Conservation (phyloP, 768 basidiomycete species). For the Erythrobasidium yunnanense region DNA sequence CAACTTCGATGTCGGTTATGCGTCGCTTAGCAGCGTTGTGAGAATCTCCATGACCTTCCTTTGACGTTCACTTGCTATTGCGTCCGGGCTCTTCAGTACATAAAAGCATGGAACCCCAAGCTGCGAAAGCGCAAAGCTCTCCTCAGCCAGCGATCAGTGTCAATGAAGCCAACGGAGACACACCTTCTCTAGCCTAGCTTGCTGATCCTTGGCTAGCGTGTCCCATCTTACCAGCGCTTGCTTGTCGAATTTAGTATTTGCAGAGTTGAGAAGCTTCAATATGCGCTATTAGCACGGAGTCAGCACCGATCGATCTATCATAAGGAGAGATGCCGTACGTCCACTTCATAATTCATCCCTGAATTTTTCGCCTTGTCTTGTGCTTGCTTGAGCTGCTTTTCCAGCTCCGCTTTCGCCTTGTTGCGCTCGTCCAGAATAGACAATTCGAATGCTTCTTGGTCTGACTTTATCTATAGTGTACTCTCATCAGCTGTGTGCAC, state of each 20-base stretch:
- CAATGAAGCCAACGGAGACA: not conserved
- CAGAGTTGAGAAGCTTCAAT: not conserved
- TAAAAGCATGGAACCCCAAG: conserved; percentile 24
- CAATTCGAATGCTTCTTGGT: conserved; percentile 19
- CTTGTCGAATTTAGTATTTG: conserved; percentile 1
- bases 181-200: conserved; percentile 2
- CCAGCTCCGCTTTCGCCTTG: conserved; percentile 5
- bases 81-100: conserved; percentile 2
- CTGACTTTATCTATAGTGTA: not conserved
- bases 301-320: not conserved
- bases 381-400: conserved; percentile 21
- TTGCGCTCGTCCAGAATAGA: conserved; percentile 16
- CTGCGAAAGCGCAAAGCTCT: no score
- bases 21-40: conserved; percentile 11
- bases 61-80: conserved; percentile 18
- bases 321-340: not conserved
- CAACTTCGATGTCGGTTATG: conserved; percentile 30
- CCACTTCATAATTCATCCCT: conserved; percentile 3
- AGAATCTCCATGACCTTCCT: conserved; percentile 19
- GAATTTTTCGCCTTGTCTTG: not conserved
- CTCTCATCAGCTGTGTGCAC: not conserved
- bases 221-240: conserved; percentile 12
- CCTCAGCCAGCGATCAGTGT: no score
- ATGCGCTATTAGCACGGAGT: not conserved
- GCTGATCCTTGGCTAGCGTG: not conserved